A percentile compares a stretch with the other conserved stretches of the same genome.
Conservation (phyloP, 495 filamentous ascomycete genomes). For the Hyaloscypha hepaticicola region DNA sequence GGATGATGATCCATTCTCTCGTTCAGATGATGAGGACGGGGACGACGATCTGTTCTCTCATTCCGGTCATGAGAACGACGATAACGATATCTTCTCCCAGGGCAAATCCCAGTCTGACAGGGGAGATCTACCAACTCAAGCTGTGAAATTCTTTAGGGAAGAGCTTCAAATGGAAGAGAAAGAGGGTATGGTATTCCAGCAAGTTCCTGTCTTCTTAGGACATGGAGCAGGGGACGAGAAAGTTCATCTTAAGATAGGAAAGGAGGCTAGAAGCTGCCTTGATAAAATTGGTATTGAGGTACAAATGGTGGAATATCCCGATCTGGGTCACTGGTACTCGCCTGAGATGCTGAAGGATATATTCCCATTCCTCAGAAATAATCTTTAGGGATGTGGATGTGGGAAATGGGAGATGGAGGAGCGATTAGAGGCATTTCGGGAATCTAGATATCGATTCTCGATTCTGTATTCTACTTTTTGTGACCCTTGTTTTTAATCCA, state of each 20-base stretch:
- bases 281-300: constrained; percentile 37
- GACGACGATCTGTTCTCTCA: constrained; percentile 32
- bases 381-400: no score
- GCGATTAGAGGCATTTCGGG: no score
- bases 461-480: no score
- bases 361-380: constrained; percentile 37
- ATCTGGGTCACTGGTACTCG: constrained; percentile 53
- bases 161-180: constrained; percentile 21
- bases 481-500: no score
- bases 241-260: constrained; percentile 40
- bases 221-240: constrained; percentile 51
- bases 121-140: constrained; percentile 21
- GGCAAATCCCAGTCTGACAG: constrained; percentile 11
- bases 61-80: constrained; percentile 25
- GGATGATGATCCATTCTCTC: constrained; percentile 18
- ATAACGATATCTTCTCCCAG: constrained; percentile 27
- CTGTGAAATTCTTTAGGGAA: constrained; percentile 26
- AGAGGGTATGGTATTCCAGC: constrained; percentile 10
- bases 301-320: constrained; percentile 44
- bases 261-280: constrained; percentile 38
- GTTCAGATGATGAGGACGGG: constrained; percentile 25
- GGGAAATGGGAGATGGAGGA: no score
- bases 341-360: constrained; percentile 47
- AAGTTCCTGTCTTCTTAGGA: constrained; percentile 48
- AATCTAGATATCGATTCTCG: no score